Evolutionary conservation across 2,329 filamentous ascomycete species (phyloP).

Genomic region (Fusarium drepaniforme): DNA sequence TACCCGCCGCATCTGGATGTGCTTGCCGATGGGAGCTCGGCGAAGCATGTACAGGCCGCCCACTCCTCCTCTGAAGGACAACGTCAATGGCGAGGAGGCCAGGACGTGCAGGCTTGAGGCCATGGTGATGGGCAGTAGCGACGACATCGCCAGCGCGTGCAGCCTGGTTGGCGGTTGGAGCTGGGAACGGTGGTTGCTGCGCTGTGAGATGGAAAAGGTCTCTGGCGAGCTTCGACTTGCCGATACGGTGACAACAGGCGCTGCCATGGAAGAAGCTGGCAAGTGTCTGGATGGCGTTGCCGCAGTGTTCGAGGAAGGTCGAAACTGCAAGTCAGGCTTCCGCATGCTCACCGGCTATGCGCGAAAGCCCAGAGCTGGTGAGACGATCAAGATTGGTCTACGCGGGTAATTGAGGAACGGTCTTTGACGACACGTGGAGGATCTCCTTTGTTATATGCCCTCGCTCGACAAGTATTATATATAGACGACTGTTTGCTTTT

Average conservation of each 20-base stretch:
- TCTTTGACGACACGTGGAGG: conserved; percentile 25
- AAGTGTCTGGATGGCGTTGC: conserved; percentile 72
- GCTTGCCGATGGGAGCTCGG: conserved; percentile 81
- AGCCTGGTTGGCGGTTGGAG: conserved; percentile 88
- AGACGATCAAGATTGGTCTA: conserved; percentile 55
- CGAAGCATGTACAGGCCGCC: conserved; percentile 47
- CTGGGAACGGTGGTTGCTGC: conserved; percentile 97
- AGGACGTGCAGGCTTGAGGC: conserved; percentile 70
- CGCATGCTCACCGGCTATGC: conserved; percentile 73
- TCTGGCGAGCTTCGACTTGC: conserved; percentile 73
- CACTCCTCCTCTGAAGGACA: conserved; percentile 49
- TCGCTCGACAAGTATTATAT: conserved; percentile 21
- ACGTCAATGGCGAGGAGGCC: conserved; percentile 55
- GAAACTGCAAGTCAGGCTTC: conserved; percentile 69
- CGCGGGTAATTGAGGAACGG: conserved; percentile 29
- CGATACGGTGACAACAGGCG: conserved; percentile 64
- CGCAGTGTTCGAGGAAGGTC: conserved; percentile 73
- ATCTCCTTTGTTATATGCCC: conserved; percentile 40
- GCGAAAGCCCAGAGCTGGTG: conserved; percentile 65
- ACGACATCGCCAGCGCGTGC: conserved; percentile 79
- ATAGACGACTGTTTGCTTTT: conserved; percentile 26
- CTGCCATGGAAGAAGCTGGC: conserved; percentile 67
- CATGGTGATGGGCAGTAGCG: conserved; percentile 74
- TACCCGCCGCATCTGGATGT: conserved; percentile 88
- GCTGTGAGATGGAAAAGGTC: conserved; percentile 84